Evolutionary conservation across 2,329 filamentous ascomycete genomes (phyloP), one percentile per base, ranked within the genome.

Genomic region (Trichoderma sp.): DNA sequence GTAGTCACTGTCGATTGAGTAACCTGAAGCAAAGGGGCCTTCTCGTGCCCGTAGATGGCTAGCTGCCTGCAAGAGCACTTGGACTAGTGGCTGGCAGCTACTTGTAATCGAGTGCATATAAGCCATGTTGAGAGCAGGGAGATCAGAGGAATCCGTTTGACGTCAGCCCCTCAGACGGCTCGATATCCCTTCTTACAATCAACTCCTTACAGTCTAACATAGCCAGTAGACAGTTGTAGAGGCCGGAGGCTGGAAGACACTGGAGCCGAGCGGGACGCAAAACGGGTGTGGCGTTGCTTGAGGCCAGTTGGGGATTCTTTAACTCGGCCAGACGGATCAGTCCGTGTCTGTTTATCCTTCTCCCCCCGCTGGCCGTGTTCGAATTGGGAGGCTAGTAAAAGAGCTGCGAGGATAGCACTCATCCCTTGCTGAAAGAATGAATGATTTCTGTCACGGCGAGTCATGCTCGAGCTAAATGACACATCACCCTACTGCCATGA

Each of bases 401-500:
- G 8, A 19, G 33, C 4, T 27, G 55, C 29, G 21, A 35, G 11
- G 35, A 6, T 59, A 43, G 57, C 57, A 35, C 33, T 27, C 57
- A 27, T 43, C n/a, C 43, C 43, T 31, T 33, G 24, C 24, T n/a
- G 35, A 35, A 31, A 66, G 62, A 24, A 56, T 24, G 11, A 13
- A 35, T 43, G 62, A 56, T 43, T 55, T 35, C 52, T 27, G 31
- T 58, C 29, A 14, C 29, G 31, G 43, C 64, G 64, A 67, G 64
- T 67, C 64, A 67, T 67, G 40, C 10, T 40, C 40, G 5, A 19
- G 6, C 21, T 43, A 37, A 43, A 56, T 67, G 64, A 67, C 64
- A 67, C 55, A 52, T 67, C 64, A 27, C n/a, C 37, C 64, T 40
- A 43, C 55, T 67, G 37, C 53, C 64, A 52, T 33, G 55, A 67